phyloP scores from a whole-genome alignment of 2,329 filamentous ascomycete species.

The Alternaria tenuissima region DNA sequence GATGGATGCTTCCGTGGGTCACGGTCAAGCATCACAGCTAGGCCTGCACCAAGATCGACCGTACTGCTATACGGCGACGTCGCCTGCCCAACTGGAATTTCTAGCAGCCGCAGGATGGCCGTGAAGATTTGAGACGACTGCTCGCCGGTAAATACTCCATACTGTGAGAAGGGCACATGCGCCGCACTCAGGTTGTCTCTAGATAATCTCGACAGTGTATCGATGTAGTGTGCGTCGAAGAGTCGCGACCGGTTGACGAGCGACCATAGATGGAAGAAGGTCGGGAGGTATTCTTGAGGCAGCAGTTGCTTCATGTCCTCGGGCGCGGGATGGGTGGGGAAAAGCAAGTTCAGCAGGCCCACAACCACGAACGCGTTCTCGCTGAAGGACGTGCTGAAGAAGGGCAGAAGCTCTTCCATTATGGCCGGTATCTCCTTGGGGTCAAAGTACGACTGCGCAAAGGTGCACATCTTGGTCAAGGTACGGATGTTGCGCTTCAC shows the following conservation, averaged over 20 bases:
- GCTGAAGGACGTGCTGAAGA: conserved; percentile 91
- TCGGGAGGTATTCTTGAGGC: conserved; percentile 88
- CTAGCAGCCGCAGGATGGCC: conserved; percentile 83
- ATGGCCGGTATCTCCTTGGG: conserved; percentile 82
- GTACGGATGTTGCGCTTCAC: conserved; percentile 74
- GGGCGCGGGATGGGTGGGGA: conserved; percentile 83
- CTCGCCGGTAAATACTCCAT: conserved; percentile 90
- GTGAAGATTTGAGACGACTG: conserved; percentile 95
- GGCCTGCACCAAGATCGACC: conserved; percentile 82
- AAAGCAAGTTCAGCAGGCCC: conserved; percentile 82
- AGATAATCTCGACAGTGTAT: conserved; percentile 86
- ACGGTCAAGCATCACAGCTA: conserved; percentile 87
- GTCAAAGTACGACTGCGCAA: conserved; percentile 92
- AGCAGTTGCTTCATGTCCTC: conserved; percentile 76
- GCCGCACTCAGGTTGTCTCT: conserved; percentile 79
- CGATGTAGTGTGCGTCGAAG: conserved; percentile 86
- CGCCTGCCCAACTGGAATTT: conserved; percentile 96
- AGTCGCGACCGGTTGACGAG: conserved; percentile 87
- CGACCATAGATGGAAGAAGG: conserved; percentile 96
- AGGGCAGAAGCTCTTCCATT: conserved; percentile 60
- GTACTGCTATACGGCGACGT: conserved; percentile 86
- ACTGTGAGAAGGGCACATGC: conserved; percentile 81
- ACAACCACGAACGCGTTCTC: conserved; percentile 94
- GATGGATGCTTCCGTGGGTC: conserved; percentile 93
- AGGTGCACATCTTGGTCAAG: conserved; percentile 87